Conservation (phyloP, 2,329 filamentous ascomycete genomes). For the Knufia fluminis region DNA sequence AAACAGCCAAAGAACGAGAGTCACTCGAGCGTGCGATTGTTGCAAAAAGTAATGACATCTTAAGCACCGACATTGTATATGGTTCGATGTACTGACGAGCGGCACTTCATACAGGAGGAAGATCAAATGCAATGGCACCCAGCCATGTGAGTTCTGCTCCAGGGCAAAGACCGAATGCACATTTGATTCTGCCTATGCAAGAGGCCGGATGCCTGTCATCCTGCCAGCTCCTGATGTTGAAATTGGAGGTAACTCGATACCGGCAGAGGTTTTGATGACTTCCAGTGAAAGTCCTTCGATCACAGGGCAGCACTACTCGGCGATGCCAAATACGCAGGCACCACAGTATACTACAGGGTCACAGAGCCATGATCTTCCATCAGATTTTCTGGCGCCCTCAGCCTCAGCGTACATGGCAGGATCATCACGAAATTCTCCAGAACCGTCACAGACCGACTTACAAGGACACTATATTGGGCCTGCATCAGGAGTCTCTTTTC, state of each 20-base stretch:
- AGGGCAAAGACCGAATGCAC: constrained; percentile 14
- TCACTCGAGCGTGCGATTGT: constrained; percentile 35
- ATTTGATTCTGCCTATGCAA: constrained; percentile 14
- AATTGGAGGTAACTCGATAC: not conserved
- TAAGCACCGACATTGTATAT: not conserved
- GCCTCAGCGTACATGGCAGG: constrained; percentile 19
- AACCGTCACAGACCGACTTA: constrained; percentile 15
- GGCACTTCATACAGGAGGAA: constrained; percentile 37
- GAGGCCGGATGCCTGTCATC: constrained; percentile 15
- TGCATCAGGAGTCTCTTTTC: constrained; percentile 21
- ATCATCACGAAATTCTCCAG: constrained; percentile 23
- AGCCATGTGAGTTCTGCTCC: constrained; percentile 34
- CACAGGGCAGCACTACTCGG: not conserved
- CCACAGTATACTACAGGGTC: not conserved
- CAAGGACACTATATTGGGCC: constrained; percentile 23
- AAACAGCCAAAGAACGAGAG: constrained; percentile 26
- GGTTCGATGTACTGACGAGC: constrained; percentile 9
- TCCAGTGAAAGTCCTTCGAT: constrained; percentile 6
- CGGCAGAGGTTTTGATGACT: not conserved
- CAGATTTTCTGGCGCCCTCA: not conserved
- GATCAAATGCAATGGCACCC: constrained; percentile 47
- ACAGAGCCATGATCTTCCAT: constrained; percentile 1
- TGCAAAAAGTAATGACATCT: constrained; percentile 25
- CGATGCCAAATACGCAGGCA: constrained; percentile 5
- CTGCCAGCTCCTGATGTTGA: constrained; percentile 13